phyloP scores from a whole-genome alignment of 2,329 filamentous ascomycete species.

The Ophiostoma sp. region DNA sequence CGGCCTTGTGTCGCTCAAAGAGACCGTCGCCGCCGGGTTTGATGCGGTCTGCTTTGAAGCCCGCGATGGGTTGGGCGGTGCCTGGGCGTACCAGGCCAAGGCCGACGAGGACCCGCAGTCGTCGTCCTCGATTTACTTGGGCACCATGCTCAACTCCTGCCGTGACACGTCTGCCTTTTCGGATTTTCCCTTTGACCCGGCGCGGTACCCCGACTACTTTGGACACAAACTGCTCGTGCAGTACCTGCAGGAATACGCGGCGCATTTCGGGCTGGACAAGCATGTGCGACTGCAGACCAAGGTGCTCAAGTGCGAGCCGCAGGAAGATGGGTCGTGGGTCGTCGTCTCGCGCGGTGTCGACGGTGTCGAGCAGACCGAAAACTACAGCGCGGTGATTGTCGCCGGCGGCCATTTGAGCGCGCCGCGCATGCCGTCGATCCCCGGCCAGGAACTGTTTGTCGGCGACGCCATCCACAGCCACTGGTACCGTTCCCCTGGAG shows the following conservation, averaged over 20 bases:
- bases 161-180: conserved; percentile 42
- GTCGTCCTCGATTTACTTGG: conserved; percentile 39
- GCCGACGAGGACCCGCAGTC: conserved; percentile 30
- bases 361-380: neutral
- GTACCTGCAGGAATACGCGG: conserved; percentile 42
- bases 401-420: conserved; percentile 38
- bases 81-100: conserved; percentile 41
- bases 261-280: conserved; percentile 39
- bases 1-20: conserved; percentile 41
- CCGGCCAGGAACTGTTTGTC: conserved; percentile 38
- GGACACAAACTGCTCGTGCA: conserved; percentile 38
- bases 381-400: conserved; percentile 41
- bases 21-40: conserved; percentile 41
- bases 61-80: conserved; percentile 40
- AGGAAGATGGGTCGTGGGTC: conserved; percentile 36
- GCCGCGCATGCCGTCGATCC: conserved; percentile 34
- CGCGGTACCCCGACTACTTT: conserved; percentile 41
- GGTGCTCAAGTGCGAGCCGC: conserved; percentile 37
- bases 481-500: conserved; percentile 39
- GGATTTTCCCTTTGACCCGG: conserved; percentile 44
- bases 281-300: conserved; percentile 39
- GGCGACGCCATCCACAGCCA: conserved; percentile 42
- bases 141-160: conserved; percentile 40
- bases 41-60: conserved; percentile 41
- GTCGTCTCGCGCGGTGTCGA: conserved; percentile 31